A percentile compares a stretch with the other conserved stretches of the same genome.
Evolutionary conservation across 192 early-diverging fungal species (phyloP).

Genomic region (Endogone sp.): DNA sequence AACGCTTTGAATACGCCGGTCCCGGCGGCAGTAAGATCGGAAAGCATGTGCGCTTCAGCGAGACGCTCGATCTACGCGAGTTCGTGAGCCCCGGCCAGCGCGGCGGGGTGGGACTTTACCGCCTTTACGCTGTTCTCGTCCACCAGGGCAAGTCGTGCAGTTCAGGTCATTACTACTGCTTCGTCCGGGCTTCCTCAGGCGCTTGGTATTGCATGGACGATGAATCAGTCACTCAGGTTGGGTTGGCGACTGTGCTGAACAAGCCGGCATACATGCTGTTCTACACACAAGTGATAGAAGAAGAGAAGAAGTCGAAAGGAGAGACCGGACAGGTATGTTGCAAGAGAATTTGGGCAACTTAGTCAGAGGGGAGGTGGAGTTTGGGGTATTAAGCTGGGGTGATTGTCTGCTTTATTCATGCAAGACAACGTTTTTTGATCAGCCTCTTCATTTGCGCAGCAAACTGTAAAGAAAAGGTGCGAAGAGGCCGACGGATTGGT

Average conservation of each 20-base stretch:
- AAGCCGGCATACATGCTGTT: constrained; percentile 88
- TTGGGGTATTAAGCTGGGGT: background rate
- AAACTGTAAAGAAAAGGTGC: background rate
- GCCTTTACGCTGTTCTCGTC: constrained; percentile 75
- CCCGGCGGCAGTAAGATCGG: constrained; percentile 62
- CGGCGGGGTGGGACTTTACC: constrained; percentile 41
- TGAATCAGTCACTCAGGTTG: constrained; percentile 63
- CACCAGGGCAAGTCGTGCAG: constrained; percentile 69
- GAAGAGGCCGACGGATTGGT: background rate
- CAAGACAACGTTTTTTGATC: background rate
- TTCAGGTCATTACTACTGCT: constrained; percentile 88
- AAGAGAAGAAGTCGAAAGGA: background rate
- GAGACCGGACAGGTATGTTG: background rate
- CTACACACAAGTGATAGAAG: constrained; percentile 46
- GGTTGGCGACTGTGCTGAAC: constrained; percentile 59
- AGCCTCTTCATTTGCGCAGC: background rate
- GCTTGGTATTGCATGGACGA: constrained; percentile 84
- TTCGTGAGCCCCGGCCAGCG: constrained; percentile 43
- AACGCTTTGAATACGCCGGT: constrained; percentile 69
- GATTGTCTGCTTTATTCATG: background rate
- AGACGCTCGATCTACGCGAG: constrained; percentile 58
- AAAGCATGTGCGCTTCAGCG: constrained; percentile 57
- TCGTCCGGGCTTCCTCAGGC: constrained; percentile 70
- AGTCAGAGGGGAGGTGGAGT: background rate
- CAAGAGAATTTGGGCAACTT: background rate